phyloP scores from a whole-genome alignment of 2,329 filamentous ascomycete genomes.

The Pseudocercospora fijiensis region DNA sequence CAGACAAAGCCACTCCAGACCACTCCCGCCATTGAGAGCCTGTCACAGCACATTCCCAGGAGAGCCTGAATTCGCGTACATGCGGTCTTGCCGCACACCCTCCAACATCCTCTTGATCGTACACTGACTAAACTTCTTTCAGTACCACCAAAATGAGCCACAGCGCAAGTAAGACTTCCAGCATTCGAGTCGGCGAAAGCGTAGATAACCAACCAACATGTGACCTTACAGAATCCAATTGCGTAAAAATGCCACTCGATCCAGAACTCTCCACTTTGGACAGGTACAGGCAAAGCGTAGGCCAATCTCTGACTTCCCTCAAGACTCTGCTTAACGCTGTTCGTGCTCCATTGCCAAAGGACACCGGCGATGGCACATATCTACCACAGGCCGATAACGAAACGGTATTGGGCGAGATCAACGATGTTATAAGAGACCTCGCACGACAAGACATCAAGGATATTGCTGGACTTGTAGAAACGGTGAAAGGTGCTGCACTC shows the following conservation, averaged over 20 bases:
- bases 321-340: constrained; percentile 35
- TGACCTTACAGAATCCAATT: constrained; percentile 12
- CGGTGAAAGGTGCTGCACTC: constrained; percentile 40
- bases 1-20: neutral
- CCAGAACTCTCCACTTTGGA: constrained; percentile 31
- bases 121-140: constrained; percentile 4
- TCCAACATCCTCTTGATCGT: neutral
- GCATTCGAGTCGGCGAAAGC: neutral
- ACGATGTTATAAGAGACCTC: constrained; percentile 30
- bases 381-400: constrained; percentile 35
- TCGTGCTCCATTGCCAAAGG: constrained; percentile 37
- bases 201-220: constrained; percentile 6
- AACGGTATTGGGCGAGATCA: constrained; percentile 25
- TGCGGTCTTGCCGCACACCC: neutral
- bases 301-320: constrained; percentile 31
- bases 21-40: constrained; percentile 10
- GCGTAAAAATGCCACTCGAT: constrained; percentile 16
- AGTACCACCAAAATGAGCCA: constrained; percentile 7
- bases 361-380: constrained; percentile 48
- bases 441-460: constrained; percentile 28
- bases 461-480: constrained; percentile 41
- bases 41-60: neutral
- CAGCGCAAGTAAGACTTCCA: constrained; percentile 9
- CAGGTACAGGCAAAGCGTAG: constrained; percentile 24
- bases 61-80: neutral